Base-by-base conservation (phyloP, 306 rosid species). In the Erythrophleum fordii region DNA sequence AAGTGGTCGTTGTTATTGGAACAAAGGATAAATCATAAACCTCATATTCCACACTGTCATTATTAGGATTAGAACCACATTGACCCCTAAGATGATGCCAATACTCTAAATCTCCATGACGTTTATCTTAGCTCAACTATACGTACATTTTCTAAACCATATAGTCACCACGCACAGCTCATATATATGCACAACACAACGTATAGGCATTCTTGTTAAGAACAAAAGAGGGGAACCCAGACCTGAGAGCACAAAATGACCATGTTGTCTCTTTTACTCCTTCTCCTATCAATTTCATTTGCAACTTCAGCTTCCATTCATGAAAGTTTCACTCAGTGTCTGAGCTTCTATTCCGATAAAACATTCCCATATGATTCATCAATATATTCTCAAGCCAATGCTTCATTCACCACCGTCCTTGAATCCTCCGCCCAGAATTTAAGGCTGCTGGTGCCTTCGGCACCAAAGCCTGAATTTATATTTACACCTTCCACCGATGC, bases 401-500 rank as follows among this genome's bases (percentile, higher is more conserved):
- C 86, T 45, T 82, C 87, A 18, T 91, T 87, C 46, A 20, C 61
- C 20, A 44, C 77, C 4, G 35, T 87, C 81, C 91, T 91, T 0
- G 49, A 82, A 17, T 92, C 92, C 31, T 53, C 93, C 7, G 91
- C 91, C 6, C 90, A 92, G 69, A 89, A 90, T 56, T 83, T 88
- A 14, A 77, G 95, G 69, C 87, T 76, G 46, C 75, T 85, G 68
- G 83, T 66, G 45, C 87, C 91, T 68, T 85, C 93, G 6, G 82
- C 79, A 1, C 93, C 97, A 10, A 94, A 91, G 72, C 98, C 97
- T 0, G 88, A 85, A 62, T 86, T 92, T 12, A 91, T 94, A 69
- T 88, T 94, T 88, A 83, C 88, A 42, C 93, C 97, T 4, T 37
- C 77, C 52, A 61, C 35, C 0, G 94, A 92, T n/a, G 84, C 87